Conservation (phyloP, 352 stramenopile genomes). For the Aphanomyces stellatus region DNA sequence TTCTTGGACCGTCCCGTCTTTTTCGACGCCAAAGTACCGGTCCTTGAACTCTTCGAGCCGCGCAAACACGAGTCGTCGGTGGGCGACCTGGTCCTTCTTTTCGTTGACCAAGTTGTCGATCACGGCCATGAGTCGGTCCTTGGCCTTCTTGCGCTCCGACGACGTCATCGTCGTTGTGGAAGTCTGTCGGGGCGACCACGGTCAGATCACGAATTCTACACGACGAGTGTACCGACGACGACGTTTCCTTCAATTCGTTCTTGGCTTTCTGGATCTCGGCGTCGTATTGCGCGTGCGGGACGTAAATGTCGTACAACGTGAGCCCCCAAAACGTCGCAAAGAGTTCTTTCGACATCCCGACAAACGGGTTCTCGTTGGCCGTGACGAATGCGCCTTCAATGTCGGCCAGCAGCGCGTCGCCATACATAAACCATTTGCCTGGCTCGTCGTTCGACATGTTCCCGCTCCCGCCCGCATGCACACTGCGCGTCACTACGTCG, state of each 20-base stretch:
- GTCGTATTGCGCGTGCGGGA: conserved; percentile 80
- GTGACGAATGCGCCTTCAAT: conserved; percentile 33
- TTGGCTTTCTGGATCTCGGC: conserved; percentile 43
- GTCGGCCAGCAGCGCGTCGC: conserved; percentile 45
- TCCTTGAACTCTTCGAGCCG: conserved; percentile 64
- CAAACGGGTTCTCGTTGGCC: conserved; percentile 39
- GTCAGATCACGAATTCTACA: too few relatives aligned
- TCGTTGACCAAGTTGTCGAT: conserved; percentile 80
- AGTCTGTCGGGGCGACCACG: too few relatives aligned
- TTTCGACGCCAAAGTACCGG: conserved; percentile 42
- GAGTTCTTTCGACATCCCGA: conserved; percentile 60
- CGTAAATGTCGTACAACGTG: conserved; percentile 80
- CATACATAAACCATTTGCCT: conserved; percentile 54
- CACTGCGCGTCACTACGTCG: conserved; percentile 25
- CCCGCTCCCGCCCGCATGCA: conserved; percentile 17
- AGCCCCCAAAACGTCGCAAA: conserved; percentile 83
- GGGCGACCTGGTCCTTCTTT: conserved; percentile 76
- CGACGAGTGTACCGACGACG: too few relatives aligned
- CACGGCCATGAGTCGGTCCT: conserved; percentile 64
- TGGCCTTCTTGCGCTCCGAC: conserved; percentile 77
- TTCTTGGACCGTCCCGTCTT: conserved; percentile 40
- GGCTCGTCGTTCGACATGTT: conserved; percentile 17
- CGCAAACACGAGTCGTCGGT: conserved; percentile 78
- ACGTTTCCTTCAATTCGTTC: background rate
- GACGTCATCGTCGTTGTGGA: conserved; percentile 24